A percentile compares a stretch with the other conserved stretches of the same genome.
phyloP scores from a whole-genome alignment of 1,139 yeast species.

The Geotrichum siamense region DNA sequence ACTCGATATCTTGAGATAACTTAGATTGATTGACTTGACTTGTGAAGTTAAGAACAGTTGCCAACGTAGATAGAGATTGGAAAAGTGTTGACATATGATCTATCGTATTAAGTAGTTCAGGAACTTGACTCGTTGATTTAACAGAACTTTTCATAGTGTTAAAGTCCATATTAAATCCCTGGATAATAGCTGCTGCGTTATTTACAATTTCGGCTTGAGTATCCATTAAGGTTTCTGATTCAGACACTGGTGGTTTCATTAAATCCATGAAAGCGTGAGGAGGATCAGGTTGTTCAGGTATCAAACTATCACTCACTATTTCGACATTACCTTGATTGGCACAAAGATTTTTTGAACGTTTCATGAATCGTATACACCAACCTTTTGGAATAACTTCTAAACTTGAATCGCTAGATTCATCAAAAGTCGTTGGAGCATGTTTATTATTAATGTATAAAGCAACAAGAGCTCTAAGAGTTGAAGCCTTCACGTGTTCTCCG shows the following conservation, averaged over 20 bases:
- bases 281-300: not conserved
- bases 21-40: constrained; percentile 9
- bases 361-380: constrained; percentile 19
- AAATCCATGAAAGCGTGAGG: constrained; percentile 11
- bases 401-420: constrained; percentile 1
- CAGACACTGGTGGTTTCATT: constrained; percentile 12
- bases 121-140: not conserved
- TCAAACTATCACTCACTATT: constrained; percentile 4
- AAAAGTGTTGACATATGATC: constrained; percentile 5
- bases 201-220: constrained; percentile 12
- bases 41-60: constrained; percentile 13
- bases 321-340: constrained; percentile 13
- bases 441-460: constrained; percentile 19
- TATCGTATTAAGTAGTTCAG: not conserved
- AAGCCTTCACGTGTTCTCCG: constrained; percentile 18
- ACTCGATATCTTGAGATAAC: not conserved
- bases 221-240: constrained; percentile 9
- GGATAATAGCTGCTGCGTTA: constrained; percentile 13
- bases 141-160: not conserved
- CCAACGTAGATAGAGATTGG: constrained; percentile 10
- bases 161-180: constrained; percentile 11
- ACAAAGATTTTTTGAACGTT: constrained; percentile 14
- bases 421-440: constrained; percentile 10
- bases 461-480: constrained; percentile 16
- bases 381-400: constrained; percentile 18